A percentile compares a stretch with the other conserved stretches of the same genome.
Conservation (phyloP, 331 rosid species). For the Rosa hybrid region DNA sequence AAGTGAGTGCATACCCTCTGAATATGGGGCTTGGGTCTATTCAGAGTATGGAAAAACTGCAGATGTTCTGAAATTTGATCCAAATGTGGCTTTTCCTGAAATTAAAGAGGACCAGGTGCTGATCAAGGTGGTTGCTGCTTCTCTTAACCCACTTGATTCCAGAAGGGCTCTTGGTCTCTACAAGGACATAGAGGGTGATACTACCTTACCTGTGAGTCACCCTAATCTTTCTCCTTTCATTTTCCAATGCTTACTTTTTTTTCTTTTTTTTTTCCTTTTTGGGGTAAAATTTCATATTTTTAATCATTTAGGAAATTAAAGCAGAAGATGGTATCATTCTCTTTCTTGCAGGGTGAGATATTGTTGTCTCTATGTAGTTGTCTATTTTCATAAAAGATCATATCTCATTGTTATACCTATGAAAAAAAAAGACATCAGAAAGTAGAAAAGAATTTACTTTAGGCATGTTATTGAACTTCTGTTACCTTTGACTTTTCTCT, state of each 20-base stretch:
- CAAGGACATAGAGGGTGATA: slow-evolving; percentile 34
- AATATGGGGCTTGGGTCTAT: slow-evolving; percentile 66
- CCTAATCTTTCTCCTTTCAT: neutral
- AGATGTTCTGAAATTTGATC: slow-evolving; percentile 48
- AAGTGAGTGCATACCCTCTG: slow-evolving; percentile 39
- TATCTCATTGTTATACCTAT: neutral
- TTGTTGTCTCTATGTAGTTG: neutral
- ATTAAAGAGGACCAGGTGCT: slow-evolving; percentile 55
- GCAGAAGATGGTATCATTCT: neutral
- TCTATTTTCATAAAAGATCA: no score
- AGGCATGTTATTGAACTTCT: neutral
- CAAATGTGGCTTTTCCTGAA: slow-evolving; percentile 46
- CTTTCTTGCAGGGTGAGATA: neutral
- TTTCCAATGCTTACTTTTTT: slow-evolving; percentile 17
- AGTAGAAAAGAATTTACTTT: no score
- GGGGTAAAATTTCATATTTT: neutral
- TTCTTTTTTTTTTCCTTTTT: slow-evolving; percentile 28
- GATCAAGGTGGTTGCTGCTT: slow-evolving; percentile 61
- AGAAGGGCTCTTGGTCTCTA: slow-evolving; percentile 50
- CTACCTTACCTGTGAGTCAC: slow-evolving; percentile 58
- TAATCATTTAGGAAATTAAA: neutral
- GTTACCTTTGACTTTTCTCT: neutral
- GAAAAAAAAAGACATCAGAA: neutral
- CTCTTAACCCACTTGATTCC: slow-evolving; percentile 67
- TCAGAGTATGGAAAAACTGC: slow-evolving; percentile 46